Conservation (phyloP, 495 filamentous ascomycete genomes). For the Trichocladium uniseriatum region DNA sequence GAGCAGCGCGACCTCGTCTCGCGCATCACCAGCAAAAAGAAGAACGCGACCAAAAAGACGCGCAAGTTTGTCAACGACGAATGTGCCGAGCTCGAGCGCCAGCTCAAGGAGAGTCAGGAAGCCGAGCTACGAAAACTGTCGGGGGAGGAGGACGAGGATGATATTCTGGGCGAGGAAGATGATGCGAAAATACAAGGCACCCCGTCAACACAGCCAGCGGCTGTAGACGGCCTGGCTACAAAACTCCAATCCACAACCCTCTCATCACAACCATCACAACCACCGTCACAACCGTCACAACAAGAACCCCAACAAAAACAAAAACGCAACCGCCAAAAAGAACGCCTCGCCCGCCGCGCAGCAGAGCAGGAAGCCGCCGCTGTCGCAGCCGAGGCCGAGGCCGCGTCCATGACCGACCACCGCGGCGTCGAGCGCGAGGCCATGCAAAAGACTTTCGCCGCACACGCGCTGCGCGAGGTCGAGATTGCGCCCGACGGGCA, state of each 20-base stretch:
- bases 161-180: constrained; percentile 10
- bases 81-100: constrained; percentile 62
- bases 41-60: constrained; percentile 90
- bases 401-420: constrained; percentile 61
- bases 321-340: constrained; percentile 87
- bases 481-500: constrained; percentile 86
- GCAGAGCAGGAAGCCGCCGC: constrained; percentile 68
- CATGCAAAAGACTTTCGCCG: constrained; percentile 57
- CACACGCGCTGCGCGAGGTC: constrained; percentile 57
- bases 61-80: constrained; percentile 80
- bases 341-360: constrained; percentile 76
- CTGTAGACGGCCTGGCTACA: constrained; percentile 9
- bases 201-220: constrained; percentile 6
- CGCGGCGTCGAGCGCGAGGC: constrained; percentile 58
- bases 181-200: constrained; percentile 5
- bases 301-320: constrained; percentile 15
- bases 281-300: neutral
- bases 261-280: constrained; percentile 8
- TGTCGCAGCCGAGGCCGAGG: constrained; percentile 61
- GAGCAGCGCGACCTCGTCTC: constrained; percentile 79
- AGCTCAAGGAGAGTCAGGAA: constrained; percentile 58
- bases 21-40: constrained; percentile 87
- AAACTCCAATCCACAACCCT: constrained; percentile 17
- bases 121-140: constrained; percentile 54
- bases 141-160: constrained; percentile 20